Conservation (phyloP, 2,329 filamentous ascomycete genomes). For the Colletotrichum endophyticum region DNA sequence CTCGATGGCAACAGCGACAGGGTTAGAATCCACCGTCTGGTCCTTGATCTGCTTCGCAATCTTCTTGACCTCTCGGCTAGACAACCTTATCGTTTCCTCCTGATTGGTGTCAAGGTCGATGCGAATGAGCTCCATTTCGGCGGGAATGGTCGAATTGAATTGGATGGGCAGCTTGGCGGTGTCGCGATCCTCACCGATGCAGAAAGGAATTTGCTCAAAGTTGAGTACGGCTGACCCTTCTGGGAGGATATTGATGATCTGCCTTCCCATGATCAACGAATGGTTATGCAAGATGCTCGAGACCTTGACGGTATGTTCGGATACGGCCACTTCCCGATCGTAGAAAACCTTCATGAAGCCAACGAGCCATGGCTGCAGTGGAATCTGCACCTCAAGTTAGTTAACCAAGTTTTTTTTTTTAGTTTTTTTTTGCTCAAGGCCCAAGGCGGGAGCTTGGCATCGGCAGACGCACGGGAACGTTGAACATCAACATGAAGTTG, state of each 20-base stretch:
- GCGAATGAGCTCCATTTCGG: slow-evolving; percentile 86
- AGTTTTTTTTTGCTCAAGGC: not conserved
- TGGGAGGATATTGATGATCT: slow-evolving; percentile 96
- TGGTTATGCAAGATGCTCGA: slow-evolving; percentile 88
- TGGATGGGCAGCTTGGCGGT: slow-evolving; percentile 77
- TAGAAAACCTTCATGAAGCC: slow-evolving; percentile 82
- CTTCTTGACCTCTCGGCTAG: slow-evolving; percentile 74
- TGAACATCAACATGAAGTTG: slow-evolving; percentile 92
- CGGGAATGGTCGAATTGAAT: slow-evolving; percentile 92
- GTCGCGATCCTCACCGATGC: slow-evolving; percentile 69
- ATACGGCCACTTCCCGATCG: slow-evolving; percentile 90
- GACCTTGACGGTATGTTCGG: slow-evolving; percentile 90
- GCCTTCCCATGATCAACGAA: slow-evolving; percentile 92
- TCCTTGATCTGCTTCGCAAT: slow-evolving; percentile 73
- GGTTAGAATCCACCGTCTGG: slow-evolving; percentile 66
- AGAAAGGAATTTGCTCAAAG: slow-evolving; percentile 80
- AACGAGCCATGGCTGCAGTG: slow-evolving; percentile 74
- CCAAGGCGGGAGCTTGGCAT: not conserved
- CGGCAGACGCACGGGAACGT: slow-evolving; percentile 70
- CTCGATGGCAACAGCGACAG: slow-evolving; percentile 69
- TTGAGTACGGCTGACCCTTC: slow-evolving; percentile 94
- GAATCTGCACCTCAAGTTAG: slow-evolving; percentile 56
- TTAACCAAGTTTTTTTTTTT: not conserved
- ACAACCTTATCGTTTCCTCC: slow-evolving; percentile 81
- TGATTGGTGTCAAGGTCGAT: slow-evolving; percentile 81